Percentiles rank a stretch among this genome's conserved stretches.
Conservation (phyloP, 768 basidiomycete species). For the Lactarius sp. region DNA sequence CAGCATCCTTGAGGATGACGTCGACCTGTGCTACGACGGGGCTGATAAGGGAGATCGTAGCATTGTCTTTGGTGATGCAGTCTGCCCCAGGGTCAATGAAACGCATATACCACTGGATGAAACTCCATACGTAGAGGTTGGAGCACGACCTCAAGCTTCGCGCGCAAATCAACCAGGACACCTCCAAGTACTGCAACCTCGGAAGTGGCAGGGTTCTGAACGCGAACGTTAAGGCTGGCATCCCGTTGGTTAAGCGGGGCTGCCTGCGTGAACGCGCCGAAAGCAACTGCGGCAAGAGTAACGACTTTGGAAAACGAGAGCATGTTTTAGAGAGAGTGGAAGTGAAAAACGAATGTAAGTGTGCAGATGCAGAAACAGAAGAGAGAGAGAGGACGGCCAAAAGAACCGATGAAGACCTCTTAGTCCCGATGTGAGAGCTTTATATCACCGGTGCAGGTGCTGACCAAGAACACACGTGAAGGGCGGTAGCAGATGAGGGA, state of each 20-base stretch:
- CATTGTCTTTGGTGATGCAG: constrained; percentile 28
- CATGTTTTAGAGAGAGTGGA: constrained; percentile 3
- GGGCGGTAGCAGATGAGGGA: neutral
- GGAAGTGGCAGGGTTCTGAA: neutral
- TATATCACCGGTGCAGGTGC: neutral
- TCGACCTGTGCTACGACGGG: constrained; percentile 29
- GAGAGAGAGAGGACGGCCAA: neutral
- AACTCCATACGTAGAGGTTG: neutral
- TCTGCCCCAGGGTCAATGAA: constrained; percentile 24
- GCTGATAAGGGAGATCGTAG: constrained; percentile 26
- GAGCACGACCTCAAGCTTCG: neutral
- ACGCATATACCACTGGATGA: neutral
- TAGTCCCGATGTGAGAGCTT: neutral
- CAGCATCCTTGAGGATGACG: constrained; percentile 26
- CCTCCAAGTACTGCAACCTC: neutral
- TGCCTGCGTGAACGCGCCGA: constrained; percentile 6
- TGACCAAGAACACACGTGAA: constrained; percentile 3
- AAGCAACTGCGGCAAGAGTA: neutral
- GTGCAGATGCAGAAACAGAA: neutral
- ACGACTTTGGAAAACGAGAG: constrained; percentile 6
- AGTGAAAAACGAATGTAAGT: neutral
- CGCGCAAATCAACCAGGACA: neutral
- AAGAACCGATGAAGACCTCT: neutral
- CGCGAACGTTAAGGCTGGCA: neutral
- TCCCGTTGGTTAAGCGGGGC: neutral